Conservation (phyloP, 2,329 filamentous ascomycete genomes). For the Trichophyton verrucosum region DNA sequence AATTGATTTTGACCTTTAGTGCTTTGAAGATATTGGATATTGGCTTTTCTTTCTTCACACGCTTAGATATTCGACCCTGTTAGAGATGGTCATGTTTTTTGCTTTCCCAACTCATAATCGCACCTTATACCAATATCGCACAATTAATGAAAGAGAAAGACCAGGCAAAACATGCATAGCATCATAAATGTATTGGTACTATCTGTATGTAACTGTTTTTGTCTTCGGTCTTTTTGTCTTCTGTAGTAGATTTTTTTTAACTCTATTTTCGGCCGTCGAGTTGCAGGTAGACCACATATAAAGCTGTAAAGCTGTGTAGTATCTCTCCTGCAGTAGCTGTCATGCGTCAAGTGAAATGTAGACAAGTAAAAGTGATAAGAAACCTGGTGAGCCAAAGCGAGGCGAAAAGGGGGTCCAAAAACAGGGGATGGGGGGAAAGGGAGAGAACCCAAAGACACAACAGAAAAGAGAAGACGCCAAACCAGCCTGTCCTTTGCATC, state of each 20-base stretch:
- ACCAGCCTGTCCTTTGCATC: too few relatives aligned
- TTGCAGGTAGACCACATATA: neutral
- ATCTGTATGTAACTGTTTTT: conserved; percentile 1
- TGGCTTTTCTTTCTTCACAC: neutral
- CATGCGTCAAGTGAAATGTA: neutral
- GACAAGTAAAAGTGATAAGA: neutral
- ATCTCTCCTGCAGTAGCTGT: neutral
- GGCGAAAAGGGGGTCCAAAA: neutral
- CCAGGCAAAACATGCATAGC: neutral
- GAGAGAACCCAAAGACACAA: neutral
- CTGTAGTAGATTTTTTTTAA: neutral
- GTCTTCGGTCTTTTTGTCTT: neutral
- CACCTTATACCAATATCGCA: neutral
- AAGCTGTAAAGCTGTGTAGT: neutral
- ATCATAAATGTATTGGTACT: neutral
- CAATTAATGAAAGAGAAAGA: neutral
- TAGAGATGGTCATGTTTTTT: neutral
- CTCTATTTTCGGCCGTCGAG: conserved; percentile 1
- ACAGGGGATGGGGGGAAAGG: neutral
- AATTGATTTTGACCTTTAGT: conserved; percentile 32
- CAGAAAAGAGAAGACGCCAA: neutral
- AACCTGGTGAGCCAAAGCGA: neutral
- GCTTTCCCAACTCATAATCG: neutral
- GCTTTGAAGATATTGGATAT: neutral
- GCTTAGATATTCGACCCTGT: neutral